phyloP scores from a whole-genome alignment of 108 stramenopile genomes.

The Epithemia pelagica region DNA sequence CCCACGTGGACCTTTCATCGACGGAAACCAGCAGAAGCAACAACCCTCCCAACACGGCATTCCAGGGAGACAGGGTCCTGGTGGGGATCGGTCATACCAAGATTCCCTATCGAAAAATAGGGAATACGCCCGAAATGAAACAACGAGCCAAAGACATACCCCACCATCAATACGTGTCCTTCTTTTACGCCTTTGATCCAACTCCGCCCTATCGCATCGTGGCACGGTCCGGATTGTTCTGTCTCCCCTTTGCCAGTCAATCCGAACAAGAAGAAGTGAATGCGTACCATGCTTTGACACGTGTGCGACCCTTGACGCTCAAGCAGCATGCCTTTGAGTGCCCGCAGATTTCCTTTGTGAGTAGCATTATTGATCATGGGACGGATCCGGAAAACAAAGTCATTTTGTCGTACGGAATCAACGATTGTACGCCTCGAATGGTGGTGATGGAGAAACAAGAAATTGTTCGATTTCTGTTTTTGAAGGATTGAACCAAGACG shows the following conservation, averaged over 20 bases:
- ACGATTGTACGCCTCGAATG: slow-evolving; percentile 45
- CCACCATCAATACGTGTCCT: slow-evolving; percentile 7
- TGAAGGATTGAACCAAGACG: no score
- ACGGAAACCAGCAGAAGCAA: neutral
- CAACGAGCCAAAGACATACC: neutral
- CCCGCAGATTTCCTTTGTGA: slow-evolving; percentile 45
- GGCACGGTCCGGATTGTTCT: slow-evolving; percentile 14
- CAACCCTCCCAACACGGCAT: neutral
- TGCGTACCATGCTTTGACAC: neutral
- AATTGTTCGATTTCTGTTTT: slow-evolving; percentile 12
- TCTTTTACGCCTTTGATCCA: slow-evolving; percentile 10
- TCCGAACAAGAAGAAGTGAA: neutral
- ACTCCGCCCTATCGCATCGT: slow-evolving; percentile 12
- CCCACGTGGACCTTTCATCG: neutral
- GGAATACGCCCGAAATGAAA: neutral
- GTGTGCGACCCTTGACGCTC: neutral
- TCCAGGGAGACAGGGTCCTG: no score
- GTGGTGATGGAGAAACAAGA: slow-evolving; percentile 40
- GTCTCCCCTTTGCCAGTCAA: slow-evolving; percentile 13
- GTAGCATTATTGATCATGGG: slow-evolving; percentile 32
- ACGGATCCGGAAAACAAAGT: slow-evolving; percentile 27
- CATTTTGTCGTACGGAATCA: slow-evolving; percentile 52
- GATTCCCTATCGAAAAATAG: neutral
- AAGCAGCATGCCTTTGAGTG: slow-evolving; percentile 14
- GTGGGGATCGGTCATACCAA: slow-evolving; percentile 1